Conservation (phyloP, 495 filamentous ascomycete species). For the Hamigera avellanea region DNA sequence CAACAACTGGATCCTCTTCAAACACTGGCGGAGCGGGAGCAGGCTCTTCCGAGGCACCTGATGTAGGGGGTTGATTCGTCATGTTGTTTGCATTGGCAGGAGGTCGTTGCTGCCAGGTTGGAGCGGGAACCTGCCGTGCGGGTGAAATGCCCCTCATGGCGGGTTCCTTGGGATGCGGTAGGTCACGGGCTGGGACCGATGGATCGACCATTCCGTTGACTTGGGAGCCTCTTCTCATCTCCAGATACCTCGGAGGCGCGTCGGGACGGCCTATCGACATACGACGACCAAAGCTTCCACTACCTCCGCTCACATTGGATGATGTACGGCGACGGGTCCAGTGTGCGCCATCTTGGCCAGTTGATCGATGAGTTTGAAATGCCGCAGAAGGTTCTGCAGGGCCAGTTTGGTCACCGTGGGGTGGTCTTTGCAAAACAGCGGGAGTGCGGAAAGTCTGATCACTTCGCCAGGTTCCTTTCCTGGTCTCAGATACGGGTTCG, state of each 20-base stretch:
- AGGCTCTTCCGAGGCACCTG: slow-evolving; percentile 17
- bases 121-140: slow-evolving; percentile 12
- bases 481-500: slow-evolving; percentile 71
- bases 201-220: slow-evolving; percentile 28
- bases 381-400: slow-evolving; percentile 86
- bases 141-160: slow-evolving; percentile 13
- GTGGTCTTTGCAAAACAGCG: slow-evolving; percentile 66
- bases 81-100: slow-evolving; percentile 31
- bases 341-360: slow-evolving; percentile 49
- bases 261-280: slow-evolving; percentile 43
- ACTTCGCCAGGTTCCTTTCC: slow-evolving; percentile 54
- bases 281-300: slow-evolving; percentile 52
- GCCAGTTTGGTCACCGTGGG: slow-evolving; percentile 42
- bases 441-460: slow-evolving; percentile 61
- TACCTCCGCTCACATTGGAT: slow-evolving; percentile 92
- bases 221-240: slow-evolving; percentile 34
- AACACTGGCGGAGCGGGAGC: slow-evolving; percentile 20
- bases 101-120: slow-evolving; percentile 35
- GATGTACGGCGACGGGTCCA: slow-evolving; percentile 77
- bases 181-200: slow-evolving; percentile 16
- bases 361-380: slow-evolving; percentile 72
- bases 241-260: slow-evolving; percentile 30
- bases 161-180: slow-evolving; percentile 10
- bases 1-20: slow-evolving; percentile 47
- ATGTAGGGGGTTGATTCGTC: slow-evolving; percentile 8